Evolutionary conservation across 2,329 filamentous ascomycete species (phyloP), one percentile per base, ranked within the genome.

Genomic region (Diplodia mutila): DNA sequence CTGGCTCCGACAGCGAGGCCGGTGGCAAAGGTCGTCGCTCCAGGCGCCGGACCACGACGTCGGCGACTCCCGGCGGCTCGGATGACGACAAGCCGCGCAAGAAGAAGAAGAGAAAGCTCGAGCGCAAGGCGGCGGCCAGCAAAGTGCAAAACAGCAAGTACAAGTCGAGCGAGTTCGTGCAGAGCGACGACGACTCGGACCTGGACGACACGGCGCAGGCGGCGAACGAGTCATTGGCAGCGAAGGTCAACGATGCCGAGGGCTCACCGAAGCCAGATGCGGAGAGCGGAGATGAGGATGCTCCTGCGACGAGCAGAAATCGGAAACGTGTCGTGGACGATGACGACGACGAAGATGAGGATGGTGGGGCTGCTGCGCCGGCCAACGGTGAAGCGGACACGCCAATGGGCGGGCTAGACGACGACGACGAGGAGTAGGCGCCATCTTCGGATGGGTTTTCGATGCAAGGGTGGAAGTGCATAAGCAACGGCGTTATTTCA

Each of bases 101-200:
- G 65, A 86, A 86, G 80, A 89, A 89, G 81, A 85, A 86, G 75
- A 83, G 87, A 76, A 85, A 85, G 73, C 73, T 89, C 64, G 86
- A 88, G 72, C 80, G 86, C 68, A 86, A 86, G 74, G 11, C 32
- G 9, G 8, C 32, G 32, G 32, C 9, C 32, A 71, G 77, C 72
- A 71, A 70, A 65, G 42, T 46, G 18, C 74, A 77, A 66, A 73
- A 73, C 73, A 80, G 78, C 77, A 96, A 97, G 80, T 97, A 87
- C 84, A 97, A 97, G 85, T 94, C 91, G 61, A 89, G 87, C 1
- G 93, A 97, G 79, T 87, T 93, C 70, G 89, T 97, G 32, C 90
- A 92, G 53, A 91, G 94, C 70, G 92, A 90, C 69, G 90, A 91
- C n/a, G 70, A 71, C 8, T 70, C 70, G 6, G 70, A 70, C 3